Conservation (phyloP, 1,284 basidiomycete species). For the Cutaneotrichosporon cutaneum region DNA sequence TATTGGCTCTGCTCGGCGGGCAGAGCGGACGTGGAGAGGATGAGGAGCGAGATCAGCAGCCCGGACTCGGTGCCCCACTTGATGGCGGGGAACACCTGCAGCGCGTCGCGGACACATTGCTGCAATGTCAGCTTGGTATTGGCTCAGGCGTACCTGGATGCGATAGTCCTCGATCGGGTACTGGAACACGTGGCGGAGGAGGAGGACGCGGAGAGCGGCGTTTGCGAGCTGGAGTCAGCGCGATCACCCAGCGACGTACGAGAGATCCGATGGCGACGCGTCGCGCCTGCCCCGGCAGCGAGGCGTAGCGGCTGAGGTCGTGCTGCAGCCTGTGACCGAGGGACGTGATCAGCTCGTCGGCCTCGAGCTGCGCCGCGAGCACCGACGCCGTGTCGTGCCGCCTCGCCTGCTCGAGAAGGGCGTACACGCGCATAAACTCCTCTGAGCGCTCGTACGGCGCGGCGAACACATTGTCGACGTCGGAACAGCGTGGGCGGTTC, state of each 20-base stretch:
- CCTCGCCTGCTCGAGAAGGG: constrained; percentile 7
- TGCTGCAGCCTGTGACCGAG: constrained; percentile 8
- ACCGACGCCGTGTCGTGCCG: constrained; percentile 6
- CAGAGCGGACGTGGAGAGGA: constrained; percentile 14
- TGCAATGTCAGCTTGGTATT: constrained; percentile 5
- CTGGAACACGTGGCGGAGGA: constrained; percentile 20
- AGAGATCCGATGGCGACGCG: constrained; percentile 2
- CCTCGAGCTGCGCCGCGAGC: constrained; percentile 16
- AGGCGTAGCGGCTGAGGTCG: constrained; percentile 3
- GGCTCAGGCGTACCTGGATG: constrained; percentile 9
- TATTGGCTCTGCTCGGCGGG: constrained; percentile 13
- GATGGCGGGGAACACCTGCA: constrained; percentile 12
- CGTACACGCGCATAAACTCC: constrained; percentile 11
- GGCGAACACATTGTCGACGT: constrained; percentile 14
- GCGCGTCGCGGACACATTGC: constrained; percentile 15
- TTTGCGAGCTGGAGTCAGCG: constrained; percentile 18
- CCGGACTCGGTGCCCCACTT: constrained; percentile 25
- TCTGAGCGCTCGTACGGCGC: constrained; percentile 1
- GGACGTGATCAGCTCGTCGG: constrained; percentile 15
- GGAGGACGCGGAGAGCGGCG: constrained; percentile 19
- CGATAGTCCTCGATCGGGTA: constrained; percentile 9
- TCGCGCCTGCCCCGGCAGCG: neutral
- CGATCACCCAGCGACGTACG: neutral
- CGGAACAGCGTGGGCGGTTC: neutral
- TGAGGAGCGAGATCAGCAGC: constrained; percentile 18